Conservation (phyloP, 257 asterid species). For the Solanum microdontum region DNA sequence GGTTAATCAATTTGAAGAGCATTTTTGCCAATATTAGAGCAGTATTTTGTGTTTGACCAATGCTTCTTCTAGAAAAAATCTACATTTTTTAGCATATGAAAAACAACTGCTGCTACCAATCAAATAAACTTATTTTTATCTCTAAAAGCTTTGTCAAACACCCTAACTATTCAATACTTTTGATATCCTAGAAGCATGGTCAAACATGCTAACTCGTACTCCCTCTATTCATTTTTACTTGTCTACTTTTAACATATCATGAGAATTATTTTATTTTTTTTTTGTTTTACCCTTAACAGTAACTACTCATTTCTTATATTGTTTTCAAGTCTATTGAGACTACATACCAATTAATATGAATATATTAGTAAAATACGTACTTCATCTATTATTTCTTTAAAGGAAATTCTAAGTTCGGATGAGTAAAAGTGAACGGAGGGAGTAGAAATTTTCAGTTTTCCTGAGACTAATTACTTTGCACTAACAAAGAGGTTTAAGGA, state of each 20-base stretch:
- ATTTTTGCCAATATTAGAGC: neutral
- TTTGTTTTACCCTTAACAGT: neutral
- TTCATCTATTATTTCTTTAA: neutral
- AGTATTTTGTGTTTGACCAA: neutral
- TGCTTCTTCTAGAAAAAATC: neutral
- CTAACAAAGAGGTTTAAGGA: neutral
- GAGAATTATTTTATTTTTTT: neutral
- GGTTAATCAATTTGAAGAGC: neutral
- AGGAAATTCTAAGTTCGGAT: neutral
- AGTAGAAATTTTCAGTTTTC: too few relatives aligned
- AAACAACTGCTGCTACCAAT: neutral
- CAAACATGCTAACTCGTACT: too few relatives aligned
- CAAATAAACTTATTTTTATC: neutral
- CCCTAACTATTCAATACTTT: neutral
- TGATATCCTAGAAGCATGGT: neutral
- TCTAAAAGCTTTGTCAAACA: neutral
- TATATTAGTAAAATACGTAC: neutral
- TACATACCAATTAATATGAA: neutral
- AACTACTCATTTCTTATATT: neutral
- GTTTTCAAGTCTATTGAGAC: neutral
- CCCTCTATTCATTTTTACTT: neutral
- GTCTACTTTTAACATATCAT: too few relatives aligned
- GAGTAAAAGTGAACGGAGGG: neutral
- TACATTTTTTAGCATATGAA: neutral
- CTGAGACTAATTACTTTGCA: neutral